A percentile compares a stretch with the other conserved stretches of the same genome.
Conservation (phyloP, 345 rosid genomes). For the Salix viminalis region DNA sequence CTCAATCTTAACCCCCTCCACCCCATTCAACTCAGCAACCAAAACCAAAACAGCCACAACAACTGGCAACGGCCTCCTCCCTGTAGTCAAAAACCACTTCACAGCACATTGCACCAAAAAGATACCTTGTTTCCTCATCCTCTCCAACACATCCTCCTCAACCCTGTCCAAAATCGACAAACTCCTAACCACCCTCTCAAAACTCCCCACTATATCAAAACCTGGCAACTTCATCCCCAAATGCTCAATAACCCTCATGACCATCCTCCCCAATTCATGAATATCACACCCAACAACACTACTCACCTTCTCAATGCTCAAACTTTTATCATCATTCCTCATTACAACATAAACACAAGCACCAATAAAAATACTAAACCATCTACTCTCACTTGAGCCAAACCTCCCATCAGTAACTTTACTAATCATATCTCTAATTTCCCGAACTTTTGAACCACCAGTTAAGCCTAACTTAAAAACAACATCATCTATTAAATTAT, state of each 20-base stretch:
- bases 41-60: conserved; percentile 68
- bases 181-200: conserved; percentile 36
- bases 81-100: conserved; percentile 72
- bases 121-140: conserved; percentile 56
- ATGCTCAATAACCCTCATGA: conserved; percentile 57
- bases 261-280: conserved; percentile 65
- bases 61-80: conserved; percentile 71
- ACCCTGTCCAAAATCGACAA: conserved; percentile 27
- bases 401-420: conserved; percentile 57
- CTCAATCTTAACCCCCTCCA: conserved; percentile 41
- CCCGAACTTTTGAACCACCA: conserved; percentile 9
- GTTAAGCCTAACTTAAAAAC: conserved; percentile 28
- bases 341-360: conserved; percentile 57
- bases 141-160: conserved; percentile 38
- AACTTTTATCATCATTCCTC: conserved; percentile 46
- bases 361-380: conserved; percentile 64
- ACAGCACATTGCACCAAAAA: conserved; percentile 67
- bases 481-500: conserved; percentile 36
- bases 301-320: conserved; percentile 49
- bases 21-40: conserved; percentile 55
- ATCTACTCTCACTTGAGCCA: conserved; percentile 45
- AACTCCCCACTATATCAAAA: conserved; percentile 48
- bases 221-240: conserved; percentile 45
- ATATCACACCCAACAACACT: conserved; percentile 46
- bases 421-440: conserved; percentile 38